Evolutionary conservation across 805 yeast species (phyloP).

Genomic region (Sporopachydermia lactativora): DNA sequence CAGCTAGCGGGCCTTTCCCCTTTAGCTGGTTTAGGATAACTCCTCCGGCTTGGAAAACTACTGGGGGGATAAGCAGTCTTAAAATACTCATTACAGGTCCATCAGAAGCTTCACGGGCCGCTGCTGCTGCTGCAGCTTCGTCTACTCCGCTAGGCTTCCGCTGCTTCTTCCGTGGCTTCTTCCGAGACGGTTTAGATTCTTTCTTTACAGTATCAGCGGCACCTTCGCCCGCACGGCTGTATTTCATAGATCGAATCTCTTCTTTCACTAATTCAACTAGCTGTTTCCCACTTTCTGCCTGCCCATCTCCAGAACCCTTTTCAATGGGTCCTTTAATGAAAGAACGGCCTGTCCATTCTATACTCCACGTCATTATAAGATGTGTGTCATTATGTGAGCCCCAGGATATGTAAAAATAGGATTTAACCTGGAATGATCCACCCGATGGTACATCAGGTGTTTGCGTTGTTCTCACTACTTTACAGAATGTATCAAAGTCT

Average conservation of each 20-base stretch:
- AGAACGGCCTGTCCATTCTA: constrained; percentile 83
- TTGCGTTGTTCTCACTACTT: constrained; percentile 44
- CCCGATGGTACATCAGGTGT: constrained; percentile 98
- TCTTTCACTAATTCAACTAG: constrained; percentile 26
- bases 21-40: neutral
- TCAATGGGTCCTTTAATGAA: constrained; percentile 90
- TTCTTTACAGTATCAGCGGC: too few species aligned
- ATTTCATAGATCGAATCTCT: constrained; percentile 10
- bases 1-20: neutral
- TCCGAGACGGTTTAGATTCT: neutral
- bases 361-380: constrained; percentile 51
- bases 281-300: constrained; percentile 42
- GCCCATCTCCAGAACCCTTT: constrained; percentile 72
- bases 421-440: constrained; percentile 56
- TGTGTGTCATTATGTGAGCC: constrained; percentile 44
- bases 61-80: neutral
- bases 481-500: constrained; percentile 40
- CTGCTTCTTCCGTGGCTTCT: neutral
- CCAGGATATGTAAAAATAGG: constrained; percentile 69
- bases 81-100: neutral
- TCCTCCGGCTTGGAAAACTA: neutral
- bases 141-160: neutral
- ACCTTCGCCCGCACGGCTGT: neutral
- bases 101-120: neutral
- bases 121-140: neutral